Conservation (phyloP, 768 basidiomycete species). For the Amanita pseudoporphyria region DNA sequence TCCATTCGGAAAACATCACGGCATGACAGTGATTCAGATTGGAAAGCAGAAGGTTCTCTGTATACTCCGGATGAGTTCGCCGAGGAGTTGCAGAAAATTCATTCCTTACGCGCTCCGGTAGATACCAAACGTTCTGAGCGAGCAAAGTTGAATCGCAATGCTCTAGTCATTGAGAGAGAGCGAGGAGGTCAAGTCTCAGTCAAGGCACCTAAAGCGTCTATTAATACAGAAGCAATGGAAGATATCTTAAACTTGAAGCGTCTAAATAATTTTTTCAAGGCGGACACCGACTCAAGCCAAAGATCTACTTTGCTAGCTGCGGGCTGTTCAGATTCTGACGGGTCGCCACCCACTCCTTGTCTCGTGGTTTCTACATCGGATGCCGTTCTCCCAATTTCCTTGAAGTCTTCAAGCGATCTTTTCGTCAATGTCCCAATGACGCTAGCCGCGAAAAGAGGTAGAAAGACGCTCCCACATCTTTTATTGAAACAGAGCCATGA, state of each 20-base stretch:
- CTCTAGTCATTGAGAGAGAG: constrained; percentile 5
- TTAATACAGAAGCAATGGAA: neutral
- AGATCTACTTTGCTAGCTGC: neutral
- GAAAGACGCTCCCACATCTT: neutral
- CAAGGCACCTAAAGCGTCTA: neutral
- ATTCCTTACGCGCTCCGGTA: neutral
- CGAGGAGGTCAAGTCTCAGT: neutral
- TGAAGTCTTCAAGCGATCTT: constrained; percentile 4
- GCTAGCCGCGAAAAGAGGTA: constrained; percentile 5
- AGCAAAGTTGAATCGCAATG: neutral
- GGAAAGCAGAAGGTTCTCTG: constrained; percentile 5
- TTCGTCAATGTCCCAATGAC: neutral
- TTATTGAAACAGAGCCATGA: neutral
- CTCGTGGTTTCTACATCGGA: constrained; percentile 9
- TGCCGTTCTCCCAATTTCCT: constrained; percentile 3
- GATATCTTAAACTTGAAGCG: neutral
- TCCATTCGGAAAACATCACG: neutral
- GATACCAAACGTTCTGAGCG: neutral
- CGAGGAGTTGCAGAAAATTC: neutral
- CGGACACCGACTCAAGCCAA: neutral
- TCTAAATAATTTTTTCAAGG: neutral
- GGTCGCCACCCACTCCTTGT: neutral
- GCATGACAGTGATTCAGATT: neutral
- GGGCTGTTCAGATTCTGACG: neutral
- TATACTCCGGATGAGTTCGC: neutral